Percentiles rank a stretch among this genome's conserved stretches.
Evolutionary conservation across 1,284 basidiomycete genomes (phyloP).

Genomic region (Puccinia brachypodii): DNA sequence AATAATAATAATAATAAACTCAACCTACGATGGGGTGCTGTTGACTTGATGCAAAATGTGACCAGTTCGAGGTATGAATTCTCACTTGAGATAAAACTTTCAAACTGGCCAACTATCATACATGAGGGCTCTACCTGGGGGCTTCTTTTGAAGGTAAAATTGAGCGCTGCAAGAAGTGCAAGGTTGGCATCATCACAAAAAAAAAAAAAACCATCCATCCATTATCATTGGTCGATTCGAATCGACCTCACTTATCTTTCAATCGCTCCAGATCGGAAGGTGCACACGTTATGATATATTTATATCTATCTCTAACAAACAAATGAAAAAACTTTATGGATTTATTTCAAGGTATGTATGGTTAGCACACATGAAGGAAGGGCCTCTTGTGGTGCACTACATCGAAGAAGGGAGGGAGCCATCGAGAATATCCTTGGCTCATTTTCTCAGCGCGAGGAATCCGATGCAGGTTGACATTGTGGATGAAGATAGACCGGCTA

Average conservation of each 20-base stretch:
- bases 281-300: not conserved
- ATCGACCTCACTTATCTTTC: not conserved
- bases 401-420: too few relatives aligned
- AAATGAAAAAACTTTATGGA: not conserved
- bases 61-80: too few relatives aligned
- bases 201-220: not conserved
- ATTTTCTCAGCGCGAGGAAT: not conserved
- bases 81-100: too few relatives aligned
- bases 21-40: too few relatives aligned
- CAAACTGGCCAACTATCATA: too few relatives aligned
- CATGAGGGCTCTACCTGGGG: too few relatives aligned
- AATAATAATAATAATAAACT: too few relatives aligned
- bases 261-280: not conserved
- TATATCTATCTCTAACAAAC: not conserved
- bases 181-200: too few relatives aligned
- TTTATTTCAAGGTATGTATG: not conserved
- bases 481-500: not conserved
- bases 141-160: not conserved
- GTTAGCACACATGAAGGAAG: not conserved
- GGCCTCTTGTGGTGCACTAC: too few relatives aligned
- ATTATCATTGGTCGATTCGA: too few relatives aligned
- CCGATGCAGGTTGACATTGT: not conserved
- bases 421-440: too few relatives aligned
- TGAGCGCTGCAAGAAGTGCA: not conserved
- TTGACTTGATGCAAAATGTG: too few relatives aligned